phyloP scores from a whole-genome alignment of 2,329 filamentous ascomycete genomes.

The Fusarium papillatum region DNA sequence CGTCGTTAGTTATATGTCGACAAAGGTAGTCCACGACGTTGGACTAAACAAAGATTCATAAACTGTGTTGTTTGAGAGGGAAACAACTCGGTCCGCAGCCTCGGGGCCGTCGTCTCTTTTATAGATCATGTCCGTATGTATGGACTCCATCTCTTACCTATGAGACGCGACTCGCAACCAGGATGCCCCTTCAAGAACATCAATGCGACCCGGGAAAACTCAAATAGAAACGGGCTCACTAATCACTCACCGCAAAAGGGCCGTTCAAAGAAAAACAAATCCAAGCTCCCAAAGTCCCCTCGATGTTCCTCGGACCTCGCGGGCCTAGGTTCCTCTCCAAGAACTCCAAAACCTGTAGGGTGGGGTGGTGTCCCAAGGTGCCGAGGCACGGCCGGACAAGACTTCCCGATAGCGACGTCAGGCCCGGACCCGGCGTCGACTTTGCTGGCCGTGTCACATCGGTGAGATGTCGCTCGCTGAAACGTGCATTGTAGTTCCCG shows the following conservation, averaged over 20 bases:
- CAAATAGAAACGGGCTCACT: not conserved
- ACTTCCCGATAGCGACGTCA: slow-evolving; percentile 29
- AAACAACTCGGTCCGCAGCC: not conserved
- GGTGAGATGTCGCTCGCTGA: not conserved
- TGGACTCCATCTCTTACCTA: not conserved
- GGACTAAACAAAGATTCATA: not conserved
- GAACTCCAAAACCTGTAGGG: slow-evolving; percentile 1
- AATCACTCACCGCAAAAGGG: not conserved
- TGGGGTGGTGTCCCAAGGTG: slow-evolving; percentile 14
- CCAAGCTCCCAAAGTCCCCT: not conserved
- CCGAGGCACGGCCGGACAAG: slow-evolving; percentile 34
- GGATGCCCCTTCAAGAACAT: not conserved
- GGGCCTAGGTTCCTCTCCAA: not conserved
- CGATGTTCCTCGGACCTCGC: not conserved
- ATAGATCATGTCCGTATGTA: not conserved
- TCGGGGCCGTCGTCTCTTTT: not conserved
- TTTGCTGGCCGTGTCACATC: slow-evolving; percentile 15
- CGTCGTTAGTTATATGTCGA: slow-evolving; percentile 14
- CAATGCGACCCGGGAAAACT: not conserved
- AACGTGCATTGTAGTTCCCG: not conserved
- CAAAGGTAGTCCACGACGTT: not conserved
- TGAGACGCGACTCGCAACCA: not conserved
- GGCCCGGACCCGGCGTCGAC: slow-evolving; percentile 10
- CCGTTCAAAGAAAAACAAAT: not conserved
- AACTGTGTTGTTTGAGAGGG: not conserved